Evolutionary conservation across 1,139 yeast species (phyloP).

Genomic region (Pichia sp.): DNA sequence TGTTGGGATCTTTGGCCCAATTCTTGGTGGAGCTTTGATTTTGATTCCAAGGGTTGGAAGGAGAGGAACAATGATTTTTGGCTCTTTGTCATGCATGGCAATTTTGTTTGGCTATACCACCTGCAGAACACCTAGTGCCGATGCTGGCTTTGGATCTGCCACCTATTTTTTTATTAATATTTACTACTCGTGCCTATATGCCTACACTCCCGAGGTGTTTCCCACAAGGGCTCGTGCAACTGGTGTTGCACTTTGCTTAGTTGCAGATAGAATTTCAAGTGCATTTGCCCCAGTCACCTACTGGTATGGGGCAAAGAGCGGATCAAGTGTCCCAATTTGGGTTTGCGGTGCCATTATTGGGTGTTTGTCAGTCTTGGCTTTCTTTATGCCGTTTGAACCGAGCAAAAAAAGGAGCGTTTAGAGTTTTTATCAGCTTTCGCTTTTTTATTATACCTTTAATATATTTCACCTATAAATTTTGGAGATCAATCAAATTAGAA

Average conservation of each 20-base stretch:
- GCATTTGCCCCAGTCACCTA: slow-evolving; percentile 51
- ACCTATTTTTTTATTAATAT: slow-evolving; percentile 49
- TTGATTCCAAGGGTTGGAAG: slow-evolving; percentile 49
- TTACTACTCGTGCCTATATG: slow-evolving; percentile 53
- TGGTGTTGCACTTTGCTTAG: slow-evolving; percentile 51
- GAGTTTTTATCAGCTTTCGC: neutral
- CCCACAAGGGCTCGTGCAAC: slow-evolving; percentile 55
- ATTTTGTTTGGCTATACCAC: slow-evolving; percentile 56
- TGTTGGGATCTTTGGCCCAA: slow-evolving; percentile 54
- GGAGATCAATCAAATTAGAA: slow-evolving; percentile 8
- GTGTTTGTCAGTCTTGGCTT: slow-evolving; percentile 40
- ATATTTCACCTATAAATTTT: neutral
- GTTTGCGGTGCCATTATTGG: slow-evolving; percentile 55
- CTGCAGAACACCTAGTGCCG: slow-evolving; percentile 45
- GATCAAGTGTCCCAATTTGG: slow-evolving; percentile 50
- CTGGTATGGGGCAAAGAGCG: slow-evolving; percentile 39
- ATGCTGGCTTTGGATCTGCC: slow-evolving; percentile 51
- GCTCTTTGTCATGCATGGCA: slow-evolving; percentile 54
- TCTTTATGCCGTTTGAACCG: slow-evolving; percentile 50
- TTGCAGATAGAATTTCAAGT: slow-evolving; percentile 47
- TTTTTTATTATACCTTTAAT: neutral
- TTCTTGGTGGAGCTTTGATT: slow-evolving; percentile 47
- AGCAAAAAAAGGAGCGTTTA: slow-evolving; percentile 26
- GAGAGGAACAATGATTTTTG: slow-evolving; percentile 52
- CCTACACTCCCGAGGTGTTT: slow-evolving; percentile 57